Base-by-base conservation (phyloP, 1,139 yeast genomes). In the Debaryomyces fabryi region DNA sequence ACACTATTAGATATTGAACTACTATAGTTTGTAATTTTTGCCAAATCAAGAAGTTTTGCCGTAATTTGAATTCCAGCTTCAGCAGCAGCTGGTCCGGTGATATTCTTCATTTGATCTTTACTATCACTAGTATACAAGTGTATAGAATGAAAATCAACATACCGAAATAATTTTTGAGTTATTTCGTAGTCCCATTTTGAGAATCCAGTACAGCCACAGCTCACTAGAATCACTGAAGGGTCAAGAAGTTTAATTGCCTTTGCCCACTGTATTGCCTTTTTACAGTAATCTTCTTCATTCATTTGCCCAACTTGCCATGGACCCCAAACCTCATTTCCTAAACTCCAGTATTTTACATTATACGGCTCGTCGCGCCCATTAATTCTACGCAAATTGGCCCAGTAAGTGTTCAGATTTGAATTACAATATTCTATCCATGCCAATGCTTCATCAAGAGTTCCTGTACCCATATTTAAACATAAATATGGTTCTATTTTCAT, bases 321-420 rank as follows among this genome's bases (percentile, higher is more conserved):
- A 9, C 71, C 71, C 69, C 69, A 67, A 32, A 67, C 66, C 52
- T 67, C 71, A 49, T 67, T 67, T 7, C 71, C 71, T 18, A 67
- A 56, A 7, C 68, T 66, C 71, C 71, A 67, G 49, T 67, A 67
- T 52, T 67, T 67, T 42, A 67, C 69, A 39, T 62, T 61, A 43
- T 64, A 67, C 7, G 71, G 71, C 48, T 65, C 61, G 16, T 58
- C 60, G 48, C 62, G 69, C 6, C 71, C 71, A 44, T 67, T 60
- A 42, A 60, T 56, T 37, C 71, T 55, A 46, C 34, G 15, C 13
- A 30, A 15, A 30, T 30, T 30, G 34, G 18, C 34, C 71, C 64
- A 67, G 44, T 65, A 64, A 6, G 71, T 67, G 49, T 67, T 59
- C 6, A 57, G 57, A 38, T 57, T 57, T 3, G 67, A 61, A 50